phyloP scores from a whole-genome alignment of 2,329 filamentous ascomycete species.

The Fusarium bulbicola region DNA sequence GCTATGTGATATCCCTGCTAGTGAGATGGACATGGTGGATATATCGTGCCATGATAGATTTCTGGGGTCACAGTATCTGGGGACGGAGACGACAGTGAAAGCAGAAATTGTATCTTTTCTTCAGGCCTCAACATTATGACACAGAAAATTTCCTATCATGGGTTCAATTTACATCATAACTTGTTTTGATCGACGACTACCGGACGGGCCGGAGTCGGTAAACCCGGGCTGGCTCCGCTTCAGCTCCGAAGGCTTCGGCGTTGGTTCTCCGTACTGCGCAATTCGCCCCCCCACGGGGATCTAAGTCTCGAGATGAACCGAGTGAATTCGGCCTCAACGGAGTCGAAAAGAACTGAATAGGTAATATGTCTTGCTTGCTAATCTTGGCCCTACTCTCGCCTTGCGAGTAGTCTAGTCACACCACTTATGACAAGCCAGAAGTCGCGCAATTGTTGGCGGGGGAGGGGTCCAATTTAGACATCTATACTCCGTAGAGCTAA shows the following conservation, averaged over 20 bases:
- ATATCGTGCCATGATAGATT: constrained; percentile 29
- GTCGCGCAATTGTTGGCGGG: constrained; percentile 25
- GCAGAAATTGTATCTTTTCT: not conserved
- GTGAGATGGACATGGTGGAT: constrained; percentile 2
- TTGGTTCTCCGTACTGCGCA: constrained; percentile 23
- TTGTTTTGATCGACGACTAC: constrained; percentile 6
- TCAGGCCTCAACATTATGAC: too few relatives aligned
- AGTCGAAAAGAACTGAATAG: not conserved
- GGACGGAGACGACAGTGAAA: not conserved
- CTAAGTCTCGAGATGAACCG: constrained; percentile 1
- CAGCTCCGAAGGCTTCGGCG: constrained; percentile 34
- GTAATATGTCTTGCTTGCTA: not conserved
- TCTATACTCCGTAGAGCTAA: not conserved
- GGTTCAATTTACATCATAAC: not conserved
- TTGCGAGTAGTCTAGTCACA: constrained; percentile 30
- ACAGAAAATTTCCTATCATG: not conserved
- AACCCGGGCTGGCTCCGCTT: constrained; percentile 23
- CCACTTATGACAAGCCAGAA: constrained; percentile 34
- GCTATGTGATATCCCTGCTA: constrained; percentile 3
- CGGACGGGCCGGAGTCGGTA: constrained; percentile 27
- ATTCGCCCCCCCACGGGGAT: not conserved
- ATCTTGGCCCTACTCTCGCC: not conserved
- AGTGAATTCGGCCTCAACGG: not conserved
- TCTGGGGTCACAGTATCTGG: constrained; percentile 8
- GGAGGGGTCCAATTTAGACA: not conserved